Percentiles rank a stretch among this genome's conserved stretches.
Evolutionary conservation across 2,329 filamentous ascomycete species (phyloP).

Genomic region (Hypomyces perniciosus): DNA sequence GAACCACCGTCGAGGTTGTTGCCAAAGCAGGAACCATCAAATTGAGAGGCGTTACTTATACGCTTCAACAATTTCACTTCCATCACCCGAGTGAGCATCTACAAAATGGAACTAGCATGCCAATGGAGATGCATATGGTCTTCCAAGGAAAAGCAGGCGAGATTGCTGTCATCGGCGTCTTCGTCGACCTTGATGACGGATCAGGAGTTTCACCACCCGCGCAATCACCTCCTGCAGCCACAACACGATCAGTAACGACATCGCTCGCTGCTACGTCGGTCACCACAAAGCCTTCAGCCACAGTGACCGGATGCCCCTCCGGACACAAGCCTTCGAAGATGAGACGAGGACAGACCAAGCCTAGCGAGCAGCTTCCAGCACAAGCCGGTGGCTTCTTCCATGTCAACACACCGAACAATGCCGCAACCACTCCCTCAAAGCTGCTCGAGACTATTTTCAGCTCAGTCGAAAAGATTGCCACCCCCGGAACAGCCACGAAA

Average conservation of each 20-base stretch:
- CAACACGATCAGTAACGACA: too few relatives aligned
- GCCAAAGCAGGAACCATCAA: conserved; percentile 39
- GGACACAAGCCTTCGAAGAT: too few relatives aligned
- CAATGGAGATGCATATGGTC: conserved; percentile 28
- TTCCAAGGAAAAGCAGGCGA: conserved; percentile 15
- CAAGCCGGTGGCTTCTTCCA: background rate
- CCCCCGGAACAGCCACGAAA: conserved; percentile 32
- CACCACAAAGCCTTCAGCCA: too few relatives aligned
- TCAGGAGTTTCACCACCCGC: background rate
- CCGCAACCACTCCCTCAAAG: conserved; percentile 7
- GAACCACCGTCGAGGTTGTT: conserved; percentile 44
- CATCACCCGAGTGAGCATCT: conserved; percentile 56
- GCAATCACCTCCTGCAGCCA: too few relatives aligned
- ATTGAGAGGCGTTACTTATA: conserved; percentile 34
- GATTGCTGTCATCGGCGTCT: conserved; percentile 24
- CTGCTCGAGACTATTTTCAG: conserved; percentile 33
- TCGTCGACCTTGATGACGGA: conserved; percentile 5
- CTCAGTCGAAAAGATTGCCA: conserved; percentile 31
- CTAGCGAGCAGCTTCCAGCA: too few relatives aligned
- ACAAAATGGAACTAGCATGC: conserved; percentile 31
- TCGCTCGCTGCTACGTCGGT: too few relatives aligned
- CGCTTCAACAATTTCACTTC: conserved; percentile 52
- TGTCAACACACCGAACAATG: conserved; percentile 13
- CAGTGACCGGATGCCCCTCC: too few relatives aligned
- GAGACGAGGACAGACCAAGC: too few relatives aligned